Base-by-base conservation (phyloP, 1,139 yeast species). In the Candida mesenterica region DNA sequence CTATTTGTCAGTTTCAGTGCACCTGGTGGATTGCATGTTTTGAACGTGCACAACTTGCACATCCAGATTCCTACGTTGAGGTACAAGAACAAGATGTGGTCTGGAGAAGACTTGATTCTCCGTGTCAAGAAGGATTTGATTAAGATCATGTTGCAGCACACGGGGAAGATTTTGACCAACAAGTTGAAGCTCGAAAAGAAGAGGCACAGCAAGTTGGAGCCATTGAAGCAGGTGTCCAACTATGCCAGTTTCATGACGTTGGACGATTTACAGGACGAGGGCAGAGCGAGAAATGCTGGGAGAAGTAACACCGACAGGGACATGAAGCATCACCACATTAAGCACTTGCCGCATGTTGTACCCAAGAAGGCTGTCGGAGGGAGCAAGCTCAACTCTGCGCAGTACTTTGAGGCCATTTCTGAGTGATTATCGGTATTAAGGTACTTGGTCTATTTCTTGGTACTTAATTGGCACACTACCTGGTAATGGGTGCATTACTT, bases 101-200 rank as follows among this genome's bases (percentile, higher is more conserved):
- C 95, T 1, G 77, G 77, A 33, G 77, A 83, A 44, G 97, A 89
- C 41, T 67, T 88, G 32, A 72, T 82, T 20, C 59, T 75, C 37
- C 72, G 79, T 28, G 53, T 88, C 34, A 77, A 81, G 53, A 82
- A 78, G 47, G 90, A 85, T 50, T 68, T 89, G 20, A 69, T 85
- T 37, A 79, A 75, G 55, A 69, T 81, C 14, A 77, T 89, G 25
- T 61, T 89, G 36, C 76, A 72, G 33, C 95, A 89, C 51, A 71
- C 94, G 1, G 96, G 96, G 4, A 78, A 83, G 45, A 75, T 90
- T 41, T 68, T 89, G 38, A 85, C 88, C 24, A 89, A 88, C 59
- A 87, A 86, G 58, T 70, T 88, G 49, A 71, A 76, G 43, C 69
- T 65, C 46, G 60, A 53, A 37, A 61, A 54, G 36, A 53, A 59